Conservation (phyloP, 1,139 yeast genomes). For the Geotrichum fermentans region DNA sequence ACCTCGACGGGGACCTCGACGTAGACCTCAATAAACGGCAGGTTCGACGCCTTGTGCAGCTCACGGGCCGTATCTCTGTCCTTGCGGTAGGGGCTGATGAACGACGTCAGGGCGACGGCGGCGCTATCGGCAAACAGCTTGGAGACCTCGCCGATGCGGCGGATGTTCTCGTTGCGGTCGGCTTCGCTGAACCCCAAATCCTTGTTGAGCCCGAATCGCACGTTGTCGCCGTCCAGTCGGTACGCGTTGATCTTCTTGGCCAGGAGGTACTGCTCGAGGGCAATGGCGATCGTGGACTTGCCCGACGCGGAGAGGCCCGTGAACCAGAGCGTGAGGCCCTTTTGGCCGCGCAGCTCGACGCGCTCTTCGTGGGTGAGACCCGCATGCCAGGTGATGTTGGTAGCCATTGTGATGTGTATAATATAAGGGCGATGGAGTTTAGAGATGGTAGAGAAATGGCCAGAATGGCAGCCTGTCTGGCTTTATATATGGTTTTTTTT, state of each 20-base stretch:
- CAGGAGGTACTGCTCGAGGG: slow-evolving; percentile 76
- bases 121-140: slow-evolving; percentile 90
- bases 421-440: background rate
- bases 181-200: slow-evolving; percentile 88
- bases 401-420: slow-evolving; percentile 54
- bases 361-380: slow-evolving; percentile 84
- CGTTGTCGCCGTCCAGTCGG: slow-evolving; percentile 91
- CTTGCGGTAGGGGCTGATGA: slow-evolving; percentile 81
- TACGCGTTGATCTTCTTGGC: slow-evolving; percentile 62
- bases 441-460: background rate
- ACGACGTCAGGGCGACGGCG: slow-evolving; percentile 77
- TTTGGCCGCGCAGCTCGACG: slow-evolving; percentile 62
- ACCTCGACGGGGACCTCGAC: slow-evolving; percentile 90
- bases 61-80: slow-evolving; percentile 85
- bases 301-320: slow-evolving; percentile 96
- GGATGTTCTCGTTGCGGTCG: slow-evolving; percentile 89
- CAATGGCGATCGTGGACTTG: slow-evolving; percentile 85
- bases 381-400: slow-evolving; percentile 94
- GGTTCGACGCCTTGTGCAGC: slow-evolving; percentile 65
- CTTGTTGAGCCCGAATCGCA: slow-evolving; percentile 89
- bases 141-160: slow-evolving; percentile 91
- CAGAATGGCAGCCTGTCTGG: too few species aligned
- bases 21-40: slow-evolving; percentile 84
- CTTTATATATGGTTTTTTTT: too few species aligned
- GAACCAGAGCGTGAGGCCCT: slow-evolving; percentile 89